Evolutionary conservation across 1,284 basidiomycete genomes (phyloP).

Genomic region (Ceratobasidium theobromae): DNA sequence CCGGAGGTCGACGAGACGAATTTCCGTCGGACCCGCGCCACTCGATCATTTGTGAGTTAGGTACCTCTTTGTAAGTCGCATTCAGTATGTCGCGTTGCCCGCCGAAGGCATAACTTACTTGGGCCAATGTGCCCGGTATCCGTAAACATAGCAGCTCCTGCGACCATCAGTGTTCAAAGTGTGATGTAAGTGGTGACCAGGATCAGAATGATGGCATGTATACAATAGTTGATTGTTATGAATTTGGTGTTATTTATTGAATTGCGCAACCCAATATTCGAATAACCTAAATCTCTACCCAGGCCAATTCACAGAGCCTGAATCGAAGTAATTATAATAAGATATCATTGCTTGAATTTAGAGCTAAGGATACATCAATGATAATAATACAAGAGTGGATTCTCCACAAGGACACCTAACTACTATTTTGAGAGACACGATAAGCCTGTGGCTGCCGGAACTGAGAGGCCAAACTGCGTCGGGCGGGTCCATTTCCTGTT

Average conservation of each 20-base stretch:
- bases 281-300: too few species aligned
- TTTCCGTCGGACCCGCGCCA: constrained; percentile 65
- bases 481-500: constrained; percentile 19
- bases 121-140: constrained; percentile 25
- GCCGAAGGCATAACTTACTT: constrained; percentile 1
- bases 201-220: neutral
- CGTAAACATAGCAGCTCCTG: neutral
- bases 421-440: neutral
- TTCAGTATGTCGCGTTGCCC: neutral
- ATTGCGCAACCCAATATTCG: neutral
- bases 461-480: constrained; percentile 15
- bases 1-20: constrained; percentile 51
- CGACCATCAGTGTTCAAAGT: constrained; percentile 11
- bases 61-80: neutral
- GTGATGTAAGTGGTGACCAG: neutral
- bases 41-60: constrained; percentile 56
- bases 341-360: neutral
- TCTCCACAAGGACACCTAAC: too few species aligned
- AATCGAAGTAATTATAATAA: neutral
- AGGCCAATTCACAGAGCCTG: neutral
- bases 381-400: neutral
- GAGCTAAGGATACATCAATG: neutral
- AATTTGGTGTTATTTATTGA: neutral
- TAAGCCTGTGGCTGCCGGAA: constrained; percentile 8
- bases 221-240: neutral